Evolutionary conservation across 2,329 filamentous ascomycete species (phyloP).

Genomic region (Hypoxylon sp.): DNA sequence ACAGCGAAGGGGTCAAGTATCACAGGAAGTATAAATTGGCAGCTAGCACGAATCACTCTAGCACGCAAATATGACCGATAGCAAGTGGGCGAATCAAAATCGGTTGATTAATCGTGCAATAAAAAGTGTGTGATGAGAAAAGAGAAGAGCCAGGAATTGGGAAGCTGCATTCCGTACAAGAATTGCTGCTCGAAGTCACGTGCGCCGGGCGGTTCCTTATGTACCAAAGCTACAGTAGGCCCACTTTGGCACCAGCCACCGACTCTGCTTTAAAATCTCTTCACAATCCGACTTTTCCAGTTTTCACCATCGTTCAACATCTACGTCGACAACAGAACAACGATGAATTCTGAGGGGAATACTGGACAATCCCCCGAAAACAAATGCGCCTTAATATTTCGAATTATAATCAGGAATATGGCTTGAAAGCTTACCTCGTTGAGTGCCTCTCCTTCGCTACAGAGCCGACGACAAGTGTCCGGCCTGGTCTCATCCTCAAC

Average conservation of each 20-base stretch:
- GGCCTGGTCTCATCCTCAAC: constrained; percentile 11
- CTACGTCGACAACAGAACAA: not conserved
- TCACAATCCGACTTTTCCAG: constrained; percentile 3
- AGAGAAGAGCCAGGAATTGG: constrained; percentile 38
- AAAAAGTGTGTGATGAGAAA: constrained; percentile 61
- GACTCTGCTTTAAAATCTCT: constrained; percentile 26
- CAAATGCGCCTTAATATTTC: not conserved
- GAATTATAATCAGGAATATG: not conserved
- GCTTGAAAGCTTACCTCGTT: no score
- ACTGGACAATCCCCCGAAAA: not conserved
- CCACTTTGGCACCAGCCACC: constrained; percentile 11
- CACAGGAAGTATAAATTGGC: constrained; percentile 43
- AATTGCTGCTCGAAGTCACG: constrained; percentile 17
- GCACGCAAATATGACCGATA: constrained; percentile 73
- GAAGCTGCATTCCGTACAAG: constrained; percentile 11
- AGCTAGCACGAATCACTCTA: constrained; percentile 59
- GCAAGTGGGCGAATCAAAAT: constrained; percentile 62
- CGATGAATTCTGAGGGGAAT: not conserved
- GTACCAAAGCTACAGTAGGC: no score
- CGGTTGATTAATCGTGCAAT: constrained; percentile 73
- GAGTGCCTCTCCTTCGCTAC: not conserved
- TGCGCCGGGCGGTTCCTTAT: no score
- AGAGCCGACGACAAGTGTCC: constrained; percentile 22
- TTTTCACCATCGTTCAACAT: constrained; percentile 18
- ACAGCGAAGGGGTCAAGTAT: constrained; percentile 42